Evolutionary conservation across 2,329 filamentous ascomycete genomes (phyloP), one percentile per base, ranked within the genome.

Genomic region (Alternaria postmessia): DNA sequence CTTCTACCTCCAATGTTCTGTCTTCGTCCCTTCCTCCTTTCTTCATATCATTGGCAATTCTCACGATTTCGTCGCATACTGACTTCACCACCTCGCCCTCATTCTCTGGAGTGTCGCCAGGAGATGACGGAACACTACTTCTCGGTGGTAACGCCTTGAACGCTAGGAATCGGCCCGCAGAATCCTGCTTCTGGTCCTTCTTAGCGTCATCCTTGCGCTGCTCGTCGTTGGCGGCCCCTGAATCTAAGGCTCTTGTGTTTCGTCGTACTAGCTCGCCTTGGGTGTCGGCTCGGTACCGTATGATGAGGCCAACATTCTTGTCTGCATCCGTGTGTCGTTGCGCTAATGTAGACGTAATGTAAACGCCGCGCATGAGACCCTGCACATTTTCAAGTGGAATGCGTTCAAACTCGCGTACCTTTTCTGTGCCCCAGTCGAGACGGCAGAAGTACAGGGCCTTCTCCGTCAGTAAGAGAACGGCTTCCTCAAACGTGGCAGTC

Each of bases 381-480:
- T 86, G 85, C 36, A 99, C 82, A 58, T 92, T 91, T 20, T 86
- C 84, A 7, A 98, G 84, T 59, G 91, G 89, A 14, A 97, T 88
- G 7, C 94, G 86, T 79, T 98, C 94, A 76, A 97, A 98, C 0
- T 91, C 93, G 12, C 91, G 90, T 1, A 99, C 92, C 75, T 98
- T 98, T 80, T 98, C 95, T 7, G 93, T 89, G 64, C 91, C 91
- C 93, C 94, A 98, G 78, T 98, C 93, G 69, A 98, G 94, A 14
- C 92, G 88, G 76, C 94, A 97, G 62, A 92, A 88, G 75, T 98
- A 98, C 3, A 98, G 77, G 0, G 93, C 94, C 0, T 85, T 84
- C 65, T 96, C 90, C 0, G 95, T 98, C 32, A 99, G 82, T 0
- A 99, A 83, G 1, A 99, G 83, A 1, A 99, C 91, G 0, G 91